Evolutionary conservation across 192 early-diverging fungal species (phyloP).

Genomic region (Rhizoclosmatium sp.): DNA sequence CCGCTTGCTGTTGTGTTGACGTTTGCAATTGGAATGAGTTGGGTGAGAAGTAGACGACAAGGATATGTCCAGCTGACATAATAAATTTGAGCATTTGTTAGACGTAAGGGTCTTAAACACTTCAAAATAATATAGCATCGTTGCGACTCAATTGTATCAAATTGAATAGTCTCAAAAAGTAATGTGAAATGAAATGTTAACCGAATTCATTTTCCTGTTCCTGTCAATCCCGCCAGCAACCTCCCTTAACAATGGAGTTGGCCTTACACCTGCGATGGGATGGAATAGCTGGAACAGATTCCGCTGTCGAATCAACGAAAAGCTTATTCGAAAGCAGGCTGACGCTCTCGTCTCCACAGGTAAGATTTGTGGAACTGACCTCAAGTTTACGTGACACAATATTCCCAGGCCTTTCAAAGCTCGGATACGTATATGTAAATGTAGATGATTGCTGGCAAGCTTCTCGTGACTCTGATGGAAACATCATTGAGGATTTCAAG

Average conservation of each 20-base stretch:
- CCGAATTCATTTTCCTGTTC: too few species aligned
- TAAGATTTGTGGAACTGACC: neutral
- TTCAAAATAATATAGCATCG: too few species aligned
- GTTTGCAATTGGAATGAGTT: too few species aligned
- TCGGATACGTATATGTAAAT: constrained; percentile 64
- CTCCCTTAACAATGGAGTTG: constrained; percentile 39
- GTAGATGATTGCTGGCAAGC: constrained; percentile 69
- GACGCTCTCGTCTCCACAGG: constrained; percentile 51
- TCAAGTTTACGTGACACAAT: neutral
- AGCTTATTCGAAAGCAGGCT: constrained; percentile 55
- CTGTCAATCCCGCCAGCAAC: too few species aligned
- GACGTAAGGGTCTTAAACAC: too few species aligned
- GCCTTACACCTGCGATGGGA: constrained; percentile 52
- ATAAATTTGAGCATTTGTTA: too few species aligned
- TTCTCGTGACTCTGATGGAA: constrained; percentile 40
- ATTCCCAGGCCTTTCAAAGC: constrained; percentile 34
- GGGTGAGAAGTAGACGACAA: too few species aligned
- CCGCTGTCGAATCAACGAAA: constrained; percentile 58
- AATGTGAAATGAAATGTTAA: too few species aligned
- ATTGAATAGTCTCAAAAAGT: too few species aligned
- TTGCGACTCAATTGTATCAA: too few species aligned
- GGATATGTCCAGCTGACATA: too few species aligned
- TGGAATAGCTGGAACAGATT: constrained; percentile 66
- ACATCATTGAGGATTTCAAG: constrained; percentile 43
- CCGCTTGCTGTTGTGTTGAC: too few species aligned